Conservation (phyloP, 371 early-diverging fungal species). For the Apophysomyces elegans region DNA sequence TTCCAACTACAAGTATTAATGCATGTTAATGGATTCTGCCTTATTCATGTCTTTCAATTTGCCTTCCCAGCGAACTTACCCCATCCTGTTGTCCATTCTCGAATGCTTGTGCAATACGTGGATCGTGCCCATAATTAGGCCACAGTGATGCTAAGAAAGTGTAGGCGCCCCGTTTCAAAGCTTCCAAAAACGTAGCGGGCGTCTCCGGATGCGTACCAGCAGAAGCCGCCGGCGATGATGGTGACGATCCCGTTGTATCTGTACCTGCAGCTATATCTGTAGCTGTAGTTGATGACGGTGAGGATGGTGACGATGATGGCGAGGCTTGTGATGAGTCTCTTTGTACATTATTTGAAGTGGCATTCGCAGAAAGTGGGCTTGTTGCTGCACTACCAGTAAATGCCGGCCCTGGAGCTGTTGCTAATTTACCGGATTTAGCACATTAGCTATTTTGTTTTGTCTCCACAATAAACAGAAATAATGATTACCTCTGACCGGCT, state of each 20-base stretch:
- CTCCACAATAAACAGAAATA: neutral
- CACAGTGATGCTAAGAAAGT: constrained; percentile 50
- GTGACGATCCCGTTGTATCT: neutral
- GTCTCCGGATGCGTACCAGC: neutral
- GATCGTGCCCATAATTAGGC: constrained; percentile 49
- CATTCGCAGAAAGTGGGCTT: too few relatives aligned
- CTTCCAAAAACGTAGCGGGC: constrained; percentile 12
- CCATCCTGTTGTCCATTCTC: constrained; percentile 39
- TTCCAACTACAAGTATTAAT: neutral
- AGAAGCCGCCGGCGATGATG: neutral
- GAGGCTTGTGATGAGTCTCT: neutral
- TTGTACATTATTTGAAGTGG: too few relatives aligned
- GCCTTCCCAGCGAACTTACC: constrained; percentile 4
- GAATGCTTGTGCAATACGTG: constrained; percentile 45
- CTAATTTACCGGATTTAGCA: neutral
- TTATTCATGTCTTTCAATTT: neutral
- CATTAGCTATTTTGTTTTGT: neutral
- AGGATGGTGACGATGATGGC: constrained; percentile 15
- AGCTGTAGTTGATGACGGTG: neutral
- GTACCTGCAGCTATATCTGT: neutral
- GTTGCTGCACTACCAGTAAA: too few relatives aligned
- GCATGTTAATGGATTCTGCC: neutral
- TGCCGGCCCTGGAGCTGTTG: neutral
- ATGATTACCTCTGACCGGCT: constrained; percentile 12
- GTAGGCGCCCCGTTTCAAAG: constrained; percentile 41